Evolutionary conservation across 1,284 basidiomycete genomes (phyloP).

Genomic region (Cryptococcus amylolentus): DNA sequence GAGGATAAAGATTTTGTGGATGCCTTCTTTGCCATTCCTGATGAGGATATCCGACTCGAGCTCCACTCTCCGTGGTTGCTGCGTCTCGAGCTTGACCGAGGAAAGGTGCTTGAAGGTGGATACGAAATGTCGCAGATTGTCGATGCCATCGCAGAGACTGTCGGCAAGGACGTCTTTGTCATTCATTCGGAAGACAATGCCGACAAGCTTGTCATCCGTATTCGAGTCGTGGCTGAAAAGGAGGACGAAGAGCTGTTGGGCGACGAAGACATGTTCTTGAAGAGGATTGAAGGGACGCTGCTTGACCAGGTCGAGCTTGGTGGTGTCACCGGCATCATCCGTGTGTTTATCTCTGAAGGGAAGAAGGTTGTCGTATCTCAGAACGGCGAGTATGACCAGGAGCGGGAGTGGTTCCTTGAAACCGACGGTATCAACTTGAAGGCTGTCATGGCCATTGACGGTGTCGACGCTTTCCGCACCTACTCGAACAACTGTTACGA

Average conservation of each 20-base stretch:
- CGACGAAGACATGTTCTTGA: constrained; percentile 95
- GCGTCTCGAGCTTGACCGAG: constrained; percentile 92
- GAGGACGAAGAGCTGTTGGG: constrained; percentile 81
- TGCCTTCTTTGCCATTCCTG: constrained; percentile 98
- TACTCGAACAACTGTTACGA: constrained; percentile 98
- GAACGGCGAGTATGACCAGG: constrained; percentile 54
- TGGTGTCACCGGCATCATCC: constrained; percentile 84
- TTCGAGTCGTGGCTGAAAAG: constrained; percentile 82
- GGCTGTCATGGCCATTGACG: constrained; percentile 89
- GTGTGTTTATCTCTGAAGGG: constrained; percentile 92
- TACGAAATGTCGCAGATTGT: constrained; percentile 95
- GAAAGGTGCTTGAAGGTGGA: constrained; percentile 96
- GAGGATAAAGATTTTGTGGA: constrained; percentile 96
- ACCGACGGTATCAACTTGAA: constrained; percentile 95
- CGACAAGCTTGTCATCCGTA: constrained; percentile 94
- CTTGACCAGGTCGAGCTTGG: constrained; percentile 92
- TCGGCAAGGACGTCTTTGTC: constrained; percentile 95
- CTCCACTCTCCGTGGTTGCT: constrained; percentile 95
- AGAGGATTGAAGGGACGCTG: constrained; percentile 94
- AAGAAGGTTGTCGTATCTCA: constrained; percentile 66
- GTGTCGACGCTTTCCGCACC: constrained; percentile 87
- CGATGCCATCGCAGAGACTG: constrained; percentile 86
- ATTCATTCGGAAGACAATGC: constrained; percentile 99
- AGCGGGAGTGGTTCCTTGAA: constrained; percentile 92
- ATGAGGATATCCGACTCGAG: constrained; percentile 90